phyloP scores from a whole-genome alignment of 139 green algal species.

The Haematococcus sp. region DNA sequence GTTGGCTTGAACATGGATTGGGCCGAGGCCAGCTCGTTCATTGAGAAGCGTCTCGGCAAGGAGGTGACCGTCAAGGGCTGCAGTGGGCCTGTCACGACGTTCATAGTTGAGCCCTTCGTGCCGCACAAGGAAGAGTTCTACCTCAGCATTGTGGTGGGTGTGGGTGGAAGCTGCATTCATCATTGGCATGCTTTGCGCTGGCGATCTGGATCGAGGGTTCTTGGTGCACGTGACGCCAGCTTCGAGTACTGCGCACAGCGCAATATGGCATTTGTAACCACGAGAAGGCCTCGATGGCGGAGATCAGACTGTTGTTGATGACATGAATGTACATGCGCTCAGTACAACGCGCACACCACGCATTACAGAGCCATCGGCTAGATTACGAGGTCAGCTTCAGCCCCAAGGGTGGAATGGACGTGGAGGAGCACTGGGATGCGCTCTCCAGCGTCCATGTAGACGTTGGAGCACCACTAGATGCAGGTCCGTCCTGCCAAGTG shows the following conservation, averaged over 20 bases:
- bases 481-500: constrained; percentile 1
- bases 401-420: constrained; percentile 79
- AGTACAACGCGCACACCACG: no score
- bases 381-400: constrained; percentile 66
- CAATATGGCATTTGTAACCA: no score
- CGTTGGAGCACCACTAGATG: constrained; percentile 14
- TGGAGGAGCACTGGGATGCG: constrained; percentile 93
- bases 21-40: constrained; percentile 66
- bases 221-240: no score
- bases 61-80: constrained; percentile 62
- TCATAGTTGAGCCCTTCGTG: constrained; percentile 94
- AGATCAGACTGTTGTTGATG: no score
- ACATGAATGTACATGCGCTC: no score
- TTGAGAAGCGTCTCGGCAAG: constrained; percentile 62
- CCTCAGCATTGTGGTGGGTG: constrained; percentile 62
- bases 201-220: no score
- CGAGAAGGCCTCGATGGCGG: no score
- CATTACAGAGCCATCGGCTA: constrained; percentile 44
- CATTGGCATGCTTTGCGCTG: no score
- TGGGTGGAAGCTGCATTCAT: no score
- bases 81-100: constrained; percentile 77
- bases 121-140: constrained; percentile 86
- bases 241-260: no score
- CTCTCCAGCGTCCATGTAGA: constrained; percentile 62
- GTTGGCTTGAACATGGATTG: constrained; percentile 77